phyloP scores from a whole-genome alignment of 1,284 basidiomycete genomes.

The Trametes sp. region DNA sequence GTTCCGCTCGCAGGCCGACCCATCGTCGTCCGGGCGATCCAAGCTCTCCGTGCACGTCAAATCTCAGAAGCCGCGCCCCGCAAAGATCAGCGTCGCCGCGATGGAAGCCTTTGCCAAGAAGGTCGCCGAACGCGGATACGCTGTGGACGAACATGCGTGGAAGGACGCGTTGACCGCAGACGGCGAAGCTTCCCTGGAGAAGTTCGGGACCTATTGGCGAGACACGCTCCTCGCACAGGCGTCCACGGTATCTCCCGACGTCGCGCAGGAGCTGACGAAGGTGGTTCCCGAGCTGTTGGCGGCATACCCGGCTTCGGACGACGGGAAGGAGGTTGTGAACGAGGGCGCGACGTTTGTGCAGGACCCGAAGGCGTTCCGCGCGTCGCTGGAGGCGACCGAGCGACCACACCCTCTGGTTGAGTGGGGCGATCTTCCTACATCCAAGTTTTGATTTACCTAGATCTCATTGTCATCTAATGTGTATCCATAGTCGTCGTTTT shows the following conservation, averaged over 20 bases:
- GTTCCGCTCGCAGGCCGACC: conserved; percentile 78
- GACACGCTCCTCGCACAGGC: conserved; percentile 55
- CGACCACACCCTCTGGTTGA: conserved; percentile 66
- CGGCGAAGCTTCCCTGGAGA: conserved; percentile 54
- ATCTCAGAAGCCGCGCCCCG: conserved; percentile 68
- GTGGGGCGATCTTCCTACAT: conserved; percentile 72
- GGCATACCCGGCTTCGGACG: conserved; percentile 58
- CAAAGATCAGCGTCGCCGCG: conserved; percentile 72
- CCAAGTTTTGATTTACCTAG: conserved; percentile 48
- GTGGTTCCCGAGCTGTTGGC: conserved; percentile 62
- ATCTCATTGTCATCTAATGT: conserved; percentile 12
- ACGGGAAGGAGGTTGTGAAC: conserved; percentile 55
- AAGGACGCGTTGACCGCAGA: conserved; percentile 53
- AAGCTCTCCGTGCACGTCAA: conserved; percentile 87
- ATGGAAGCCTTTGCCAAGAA: conserved; percentile 68
- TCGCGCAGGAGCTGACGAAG: conserved; percentile 57
- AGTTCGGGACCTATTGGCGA: conserved; percentile 65
- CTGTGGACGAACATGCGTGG: conserved; percentile 58
- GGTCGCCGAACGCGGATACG: conserved; percentile 60
- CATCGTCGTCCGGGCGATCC: conserved; percentile 69
- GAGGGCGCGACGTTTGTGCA: conserved; percentile 68
- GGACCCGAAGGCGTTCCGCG: conserved; percentile 80
- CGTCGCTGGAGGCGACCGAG: conserved; percentile 57
- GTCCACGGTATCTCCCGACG: conserved; percentile 43
- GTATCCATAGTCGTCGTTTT: conserved; percentile 20